Percentiles rank a stretch among this genome's conserved stretches.
Conservation (phyloP, 2,329 filamentous ascomycete genomes). For the Cyphellophora attinorum region DNA sequence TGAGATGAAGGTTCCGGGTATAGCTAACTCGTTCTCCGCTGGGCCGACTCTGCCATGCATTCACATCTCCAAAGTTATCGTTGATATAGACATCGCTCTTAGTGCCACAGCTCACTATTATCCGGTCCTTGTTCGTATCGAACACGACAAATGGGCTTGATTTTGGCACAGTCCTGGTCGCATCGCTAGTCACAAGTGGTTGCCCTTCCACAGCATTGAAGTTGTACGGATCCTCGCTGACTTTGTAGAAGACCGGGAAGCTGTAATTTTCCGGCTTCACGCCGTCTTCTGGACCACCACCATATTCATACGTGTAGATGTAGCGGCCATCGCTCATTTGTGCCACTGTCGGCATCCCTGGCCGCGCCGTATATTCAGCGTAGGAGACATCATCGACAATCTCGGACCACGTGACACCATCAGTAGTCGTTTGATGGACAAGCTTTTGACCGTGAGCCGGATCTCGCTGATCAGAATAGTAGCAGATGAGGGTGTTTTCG, state of each 20-base stretch:
- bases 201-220: conserved; percentile 33
- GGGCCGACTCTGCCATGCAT: conserved; percentile 35
- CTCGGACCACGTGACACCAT: conserved; percentile 51
- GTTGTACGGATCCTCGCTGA: conserved; percentile 35
- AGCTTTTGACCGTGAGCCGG: no score
- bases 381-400: conserved; percentile 56
- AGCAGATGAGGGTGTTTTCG: no score
- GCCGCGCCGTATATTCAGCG: conserved; percentile 51
- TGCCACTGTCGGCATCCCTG: conserved; percentile 58
- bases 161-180: conserved; percentile 30
- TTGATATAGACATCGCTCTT: conserved; percentile 38
- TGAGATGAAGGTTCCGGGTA: conserved; percentile 36
- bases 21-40: conserved; percentile 35
- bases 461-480: no score
- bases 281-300: conserved; percentile 31
- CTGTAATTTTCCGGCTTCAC: conserved; percentile 19
- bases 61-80: conserved; percentile 31
- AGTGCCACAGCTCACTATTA: conserved; percentile 37
- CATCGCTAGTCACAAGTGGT: conserved; percentile 35
- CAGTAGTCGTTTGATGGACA: no score
- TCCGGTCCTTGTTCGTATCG: conserved; percentile 39
- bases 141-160: conserved; percentile 45
- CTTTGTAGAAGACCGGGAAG: conserved; percentile 46
- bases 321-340: conserved; percentile 50
- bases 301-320: conserved; percentile 58